A percentile compares a stretch with the other conserved stretches of the same genome.
These are phyloP conservation scores for Tylopilus sp. DNA, from an alignment of 1,284 basidiomycete genomes.

Conservation along the genomic window DNA sequence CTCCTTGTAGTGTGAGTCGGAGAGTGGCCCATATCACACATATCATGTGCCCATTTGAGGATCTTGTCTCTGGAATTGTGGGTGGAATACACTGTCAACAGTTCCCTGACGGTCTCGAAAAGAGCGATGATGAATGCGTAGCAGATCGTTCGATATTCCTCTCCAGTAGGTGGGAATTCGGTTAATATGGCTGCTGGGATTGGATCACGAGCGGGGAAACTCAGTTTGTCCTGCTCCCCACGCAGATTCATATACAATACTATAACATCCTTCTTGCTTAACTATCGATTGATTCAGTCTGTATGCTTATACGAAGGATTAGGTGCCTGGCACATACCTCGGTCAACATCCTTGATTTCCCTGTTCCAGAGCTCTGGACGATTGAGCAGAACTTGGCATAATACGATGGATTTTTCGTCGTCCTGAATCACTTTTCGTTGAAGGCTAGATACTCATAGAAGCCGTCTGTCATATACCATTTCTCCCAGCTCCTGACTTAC, in stretches of 20 bases:
- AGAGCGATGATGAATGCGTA: slow-evolving; percentile 22
- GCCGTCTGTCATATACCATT: no score
- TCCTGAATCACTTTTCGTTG: slow-evolving; percentile 21
- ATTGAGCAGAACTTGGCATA: slow-evolving; percentile 31
- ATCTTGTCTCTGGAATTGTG: not conserved
- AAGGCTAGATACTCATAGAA: slow-evolving; percentile 28
- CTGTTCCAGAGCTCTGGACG: slow-evolving; percentile 33
- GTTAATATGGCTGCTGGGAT: slow-evolving; percentile 23
- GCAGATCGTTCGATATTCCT: not conserved
- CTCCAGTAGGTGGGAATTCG: not conserved
- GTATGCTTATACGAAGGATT: not conserved
- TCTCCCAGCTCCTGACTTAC: no score
- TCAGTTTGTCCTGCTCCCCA: not conserved
- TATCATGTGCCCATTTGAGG: not conserved
- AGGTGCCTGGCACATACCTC: slow-evolving; percentile 17
- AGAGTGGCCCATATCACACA: not conserved
- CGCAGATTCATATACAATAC: slow-evolving; percentile 36
- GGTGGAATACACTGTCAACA: slow-evolving; percentile 1
- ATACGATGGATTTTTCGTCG: not conserved
- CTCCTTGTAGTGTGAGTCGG: not conserved
- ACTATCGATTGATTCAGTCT: slow-evolving; percentile 9
- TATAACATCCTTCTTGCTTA: slow-evolving; percentile 18
- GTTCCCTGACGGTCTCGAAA: slow-evolving; percentile 15
- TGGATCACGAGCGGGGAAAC: slow-evolving; percentile 21
- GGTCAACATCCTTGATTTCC: slow-evolving; percentile 31